Evolutionary conservation across 1,284 basidiomycete genomes (phyloP), one percentile per base, ranked within the genome.

Genomic region (Stygiomarasmius scandens): DNA sequence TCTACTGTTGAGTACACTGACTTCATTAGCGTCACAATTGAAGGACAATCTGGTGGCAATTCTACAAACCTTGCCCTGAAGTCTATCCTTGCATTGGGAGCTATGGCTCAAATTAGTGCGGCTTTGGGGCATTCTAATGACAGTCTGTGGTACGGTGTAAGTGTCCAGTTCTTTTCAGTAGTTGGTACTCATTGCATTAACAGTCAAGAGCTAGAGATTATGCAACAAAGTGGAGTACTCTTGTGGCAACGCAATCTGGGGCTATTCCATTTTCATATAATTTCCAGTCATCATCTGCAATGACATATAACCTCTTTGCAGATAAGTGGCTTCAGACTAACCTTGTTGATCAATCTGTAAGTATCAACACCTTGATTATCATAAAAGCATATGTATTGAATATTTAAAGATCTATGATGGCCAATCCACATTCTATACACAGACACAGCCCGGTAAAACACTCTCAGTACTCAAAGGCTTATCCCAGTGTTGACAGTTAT

Each of bases 301-400:
- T 77, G 22, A 69, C 77, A 52, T 83, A 83, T 63, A 84, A 83
- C 56, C 57, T 83, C n/a, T 79, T 74, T 56, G 72, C 76, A 12
- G 80, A 83, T 58, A 69, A 69, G 54, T 63, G 80, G 44, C 54
- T 76, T 11, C 58, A 62, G 0, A 41, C 38, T 41, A 41, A 69
- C 22, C 29, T 75, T 19, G 57, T 78, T 20, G 63, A 66, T 8
- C 43, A 66, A 2, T 53, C 60, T 8, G 72, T 74, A 54, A 29
- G 66, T 61, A 2, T 34, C 29, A 32, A 32, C 6, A 6, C 29
- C 29, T 32, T 32, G 29, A 32, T 32, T 32, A 32, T 32, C 12
- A 32, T 32, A 12, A 12, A 6, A 12, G 12, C 29, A 32, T 5
- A 32, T 12, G 29, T 32, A 32, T 32, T 32, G 29, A 32, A 32